Percentiles rank a stretch among this genome's conserved stretches.
phyloP scores from a whole-genome alignment of 768 basidiomycete species.

The Rhizopogon roseolus region DNA sequence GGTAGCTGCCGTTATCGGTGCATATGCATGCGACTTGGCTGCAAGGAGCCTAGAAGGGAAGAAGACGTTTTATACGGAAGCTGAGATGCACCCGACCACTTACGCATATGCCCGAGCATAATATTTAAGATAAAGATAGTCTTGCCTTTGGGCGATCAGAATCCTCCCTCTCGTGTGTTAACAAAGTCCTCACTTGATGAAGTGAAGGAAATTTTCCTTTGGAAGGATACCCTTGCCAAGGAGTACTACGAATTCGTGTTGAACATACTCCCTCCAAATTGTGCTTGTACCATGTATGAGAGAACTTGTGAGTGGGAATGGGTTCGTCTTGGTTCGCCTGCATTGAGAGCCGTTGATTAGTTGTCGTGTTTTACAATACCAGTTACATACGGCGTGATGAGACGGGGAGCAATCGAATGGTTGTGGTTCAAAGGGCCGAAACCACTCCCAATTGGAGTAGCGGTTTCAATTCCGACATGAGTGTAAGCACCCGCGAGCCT shows the following conservation, averaged over 20 bases:
- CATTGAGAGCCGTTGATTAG: not conserved
- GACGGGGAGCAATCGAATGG: slow-evolving; percentile 46
- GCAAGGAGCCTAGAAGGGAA: slow-evolving; percentile 54
- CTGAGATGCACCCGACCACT: slow-evolving; percentile 9
- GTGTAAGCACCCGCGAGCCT: slow-evolving; percentile 65
- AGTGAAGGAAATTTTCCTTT: slow-evolving; percentile 68
- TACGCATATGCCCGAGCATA: slow-evolving; percentile 81
- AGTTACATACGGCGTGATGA: slow-evolving; percentile 52
- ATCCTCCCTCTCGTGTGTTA: not conserved
- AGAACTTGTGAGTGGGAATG: slow-evolving; percentile 62
- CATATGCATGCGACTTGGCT: slow-evolving; percentile 67
- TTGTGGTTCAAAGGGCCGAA: slow-evolving; percentile 87
- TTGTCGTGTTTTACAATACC: not conserved
- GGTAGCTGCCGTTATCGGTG: slow-evolving; percentile 57
- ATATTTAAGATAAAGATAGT: slow-evolving; percentile 78
- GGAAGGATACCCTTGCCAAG: slow-evolving; percentile 71
- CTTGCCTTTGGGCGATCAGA: slow-evolving; percentile 47
- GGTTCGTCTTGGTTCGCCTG: slow-evolving; percentile 56
- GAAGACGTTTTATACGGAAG: not conserved
- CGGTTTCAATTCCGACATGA: slow-evolving; percentile 66
- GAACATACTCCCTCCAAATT: slow-evolving; percentile 70
- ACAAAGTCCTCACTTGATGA: slow-evolving; percentile 59
- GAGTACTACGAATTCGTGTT: slow-evolving; percentile 79
- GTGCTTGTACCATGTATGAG: slow-evolving; percentile 53
- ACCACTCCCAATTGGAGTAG: slow-evolving; percentile 64